phyloP scores from a whole-genome alignment of 1,284 basidiomycete species.

The Ustilago tritici region DNA sequence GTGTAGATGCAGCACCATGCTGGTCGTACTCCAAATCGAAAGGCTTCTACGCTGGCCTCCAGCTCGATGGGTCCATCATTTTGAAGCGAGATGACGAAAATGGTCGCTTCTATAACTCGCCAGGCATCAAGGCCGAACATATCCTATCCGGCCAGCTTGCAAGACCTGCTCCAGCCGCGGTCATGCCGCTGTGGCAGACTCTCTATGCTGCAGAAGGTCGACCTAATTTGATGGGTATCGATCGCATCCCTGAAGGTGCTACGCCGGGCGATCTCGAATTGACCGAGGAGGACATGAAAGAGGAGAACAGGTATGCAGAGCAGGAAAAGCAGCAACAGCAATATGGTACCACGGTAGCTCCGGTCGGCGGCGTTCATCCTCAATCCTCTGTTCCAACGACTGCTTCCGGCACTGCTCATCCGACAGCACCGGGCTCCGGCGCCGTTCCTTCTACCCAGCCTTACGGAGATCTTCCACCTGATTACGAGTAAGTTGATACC shows the following conservation, averaged over 20 bases:
- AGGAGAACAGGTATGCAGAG: constrained; percentile 37
- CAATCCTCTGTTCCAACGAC: constrained; percentile 20
- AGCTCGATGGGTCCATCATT: constrained; percentile 67
- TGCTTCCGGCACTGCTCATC: background rate
- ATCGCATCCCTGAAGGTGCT: constrained; percentile 54
- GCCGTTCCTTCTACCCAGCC: constrained; percentile 3
- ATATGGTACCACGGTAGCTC: constrained; percentile 8
- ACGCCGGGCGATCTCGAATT: constrained; percentile 60
- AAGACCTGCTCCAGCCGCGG: constrained; percentile 38
- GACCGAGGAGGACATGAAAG: constrained; percentile 53
- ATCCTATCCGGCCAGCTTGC: constrained; percentile 56
- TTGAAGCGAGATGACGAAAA: constrained; percentile 65
- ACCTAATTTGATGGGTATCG: constrained; percentile 56
- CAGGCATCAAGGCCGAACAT: constrained; percentile 43
- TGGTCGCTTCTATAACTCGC: constrained; percentile 58
- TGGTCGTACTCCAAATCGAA: constrained; percentile 70
- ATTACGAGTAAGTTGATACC: constrained; percentile 34
- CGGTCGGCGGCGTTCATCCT: constrained; percentile 19
- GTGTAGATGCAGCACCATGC: constrained; percentile 59
- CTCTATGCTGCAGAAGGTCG: constrained; percentile 64
- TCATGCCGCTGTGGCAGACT: constrained; percentile 63
- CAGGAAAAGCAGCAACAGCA: constrained; percentile 27
- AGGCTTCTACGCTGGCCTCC: constrained; percentile 67
- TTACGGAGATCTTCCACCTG: constrained; percentile 46
- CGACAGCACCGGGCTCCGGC: constrained; percentile 6